Base-by-base conservation (phyloP, 768 basidiomycete species). In the Infundibulicybe gibba region DNA sequence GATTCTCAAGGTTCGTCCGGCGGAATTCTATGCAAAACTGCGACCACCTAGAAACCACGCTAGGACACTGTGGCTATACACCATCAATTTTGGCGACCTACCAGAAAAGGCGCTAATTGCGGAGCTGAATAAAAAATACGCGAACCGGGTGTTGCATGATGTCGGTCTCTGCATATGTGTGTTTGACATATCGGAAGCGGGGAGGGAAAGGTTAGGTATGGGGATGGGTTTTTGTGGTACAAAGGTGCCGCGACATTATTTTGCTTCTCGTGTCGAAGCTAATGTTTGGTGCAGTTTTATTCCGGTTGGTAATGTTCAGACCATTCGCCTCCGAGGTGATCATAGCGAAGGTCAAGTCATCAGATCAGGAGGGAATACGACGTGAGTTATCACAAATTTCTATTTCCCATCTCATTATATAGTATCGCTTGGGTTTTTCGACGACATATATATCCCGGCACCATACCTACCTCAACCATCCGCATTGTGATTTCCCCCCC, bases 151-250 rank as follows among this genome's bases (percentile, higher is more conserved):
- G 40, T 68, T 97, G 14, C 90, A 94, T 57, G 87, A 93, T 47
- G 85, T 95, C 47, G 95, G 95, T 1, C 78, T 99, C 17, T 94
- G 91, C 53, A 79, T 98, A 44, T 90, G 85, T 49, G 80, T 93
- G 1, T 97, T 93, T 51, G 95, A 98, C 62, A 68, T 99, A 34
- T 70, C 83, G 0, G 80, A 91, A 53, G 87, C 83, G 1, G 87
- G 1, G 94, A 97, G 59, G 95, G 95, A 1, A 94, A 88, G 52
- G 85, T 99, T 4, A 77, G 93, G 32, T 97, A 94, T 57, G 94
- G 95, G 0, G 95, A 99, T 64, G 95, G 95, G 0, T 85, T 84
- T 60, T 70, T 95, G 58, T 98, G 94, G 87, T 94, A 98, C 61
- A 92, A 89, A 76, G 81, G 94, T 94, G 43, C 50, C 71, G 59